Percentiles rank a stretch among this genome's conserved stretches.
Conservation (phyloP, 2,329 filamentous ascomycete genomes). For the Penicillium sp. region DNA sequence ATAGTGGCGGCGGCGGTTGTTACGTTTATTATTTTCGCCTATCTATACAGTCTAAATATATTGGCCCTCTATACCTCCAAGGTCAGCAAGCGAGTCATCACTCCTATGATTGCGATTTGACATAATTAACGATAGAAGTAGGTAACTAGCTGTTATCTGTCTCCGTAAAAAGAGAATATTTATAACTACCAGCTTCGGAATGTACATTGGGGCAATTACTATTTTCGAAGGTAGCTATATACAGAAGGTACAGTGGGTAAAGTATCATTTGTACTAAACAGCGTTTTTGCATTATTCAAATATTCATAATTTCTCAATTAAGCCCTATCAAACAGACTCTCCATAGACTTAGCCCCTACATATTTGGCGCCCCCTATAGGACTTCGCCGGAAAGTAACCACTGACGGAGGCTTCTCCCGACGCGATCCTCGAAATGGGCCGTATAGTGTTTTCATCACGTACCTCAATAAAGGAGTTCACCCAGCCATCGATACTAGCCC, state of each 20-base stretch:
- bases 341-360: neutral
- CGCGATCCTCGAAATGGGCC: neutral
- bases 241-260: neutral
- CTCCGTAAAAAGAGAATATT: neutral
- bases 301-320: neutral
- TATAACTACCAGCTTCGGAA: neutral
- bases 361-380: neutral
- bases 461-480: neutral
- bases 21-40: too few species aligned
- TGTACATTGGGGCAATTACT: neutral
- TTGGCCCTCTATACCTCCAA: neutral
- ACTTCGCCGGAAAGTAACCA: neutral
- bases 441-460: neutral
- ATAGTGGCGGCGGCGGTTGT: too few species aligned
- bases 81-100: neutral
- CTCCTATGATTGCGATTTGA: neutral
- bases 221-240: neutral
- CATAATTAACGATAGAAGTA: neutral
- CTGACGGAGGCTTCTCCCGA: neutral
- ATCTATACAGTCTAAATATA: too few species aligned
- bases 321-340: neutral
- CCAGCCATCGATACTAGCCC: neutral
- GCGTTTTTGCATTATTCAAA: neutral
- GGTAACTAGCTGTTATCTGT: neutral
- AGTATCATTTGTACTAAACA: neutral